Base-by-base conservation (phyloP, 2,329 filamentous ascomycete genomes). In the Xylariaceae sp. region DNA sequence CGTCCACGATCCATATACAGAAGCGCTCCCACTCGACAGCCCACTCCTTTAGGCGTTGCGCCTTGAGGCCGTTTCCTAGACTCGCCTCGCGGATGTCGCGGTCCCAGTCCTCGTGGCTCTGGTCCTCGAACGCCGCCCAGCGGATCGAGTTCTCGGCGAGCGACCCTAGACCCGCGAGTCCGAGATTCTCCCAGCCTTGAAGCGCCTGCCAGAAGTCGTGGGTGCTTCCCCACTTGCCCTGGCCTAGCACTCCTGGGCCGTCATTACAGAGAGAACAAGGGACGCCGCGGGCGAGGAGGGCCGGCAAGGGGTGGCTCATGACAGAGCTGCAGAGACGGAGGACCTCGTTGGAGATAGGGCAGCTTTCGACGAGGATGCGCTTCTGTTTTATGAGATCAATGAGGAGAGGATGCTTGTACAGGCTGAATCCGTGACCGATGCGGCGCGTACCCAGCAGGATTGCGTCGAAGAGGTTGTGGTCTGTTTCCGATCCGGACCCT, bases 151-250 rank as follows among this genome's bases (percentile, higher is more conserved):
- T 97, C 77, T 97, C 91, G 0, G 91, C 92, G 63, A 99, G 77
- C 53, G 86, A 88, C 0, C 88, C 92, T 49, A 97, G 73, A 0
- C 92, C 92, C 10, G 89, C 90, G 2, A 97, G 77, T 0, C 92
- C 94, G 13, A 96, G 80, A 66, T 95, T 96, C 55, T 95, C 87
- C 83, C 92, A 94, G 0, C 89, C 92, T 71, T 96, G 91, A 18
- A 96, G 74, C 1, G 88, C 87, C 71, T 95, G 90, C 89, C 90
- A 96, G 71, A 95, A 96, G 72, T 96, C 91, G 70, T 95, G 89
- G 1, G 88, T 92, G 79, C 94, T 85, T 36, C 89, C 90, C 22
- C 85, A 87, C 6, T 80, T 83, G 53, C 88, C 88, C 65, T 95
- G 89, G 8, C 92, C 92, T 5, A 96, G 77, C 65, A 96, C 89